Percentiles rank a stretch among this genome's conserved stretches.
Conservation (phyloP, 1,139 yeast species). For the Debaryomyces sp. region DNA sequence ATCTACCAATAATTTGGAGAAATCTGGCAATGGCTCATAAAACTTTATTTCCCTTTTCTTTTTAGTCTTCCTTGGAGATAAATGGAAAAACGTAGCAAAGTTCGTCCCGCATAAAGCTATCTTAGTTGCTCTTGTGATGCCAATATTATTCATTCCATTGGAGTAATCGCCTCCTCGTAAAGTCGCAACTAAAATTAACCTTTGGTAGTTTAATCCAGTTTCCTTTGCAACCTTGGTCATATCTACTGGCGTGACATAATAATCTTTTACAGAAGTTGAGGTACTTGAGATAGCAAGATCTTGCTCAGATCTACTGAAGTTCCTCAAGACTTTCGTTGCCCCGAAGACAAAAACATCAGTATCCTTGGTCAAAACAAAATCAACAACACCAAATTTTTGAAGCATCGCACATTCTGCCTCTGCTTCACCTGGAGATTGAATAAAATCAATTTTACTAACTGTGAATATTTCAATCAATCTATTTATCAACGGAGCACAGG, state of each 20-base stretch:
- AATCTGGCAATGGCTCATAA: constrained; percentile 23
- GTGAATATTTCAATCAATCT: constrained; percentile 20
- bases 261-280: constrained; percentile 20
- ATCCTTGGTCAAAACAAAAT: constrained; percentile 74
- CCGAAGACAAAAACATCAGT: constrained; percentile 78
- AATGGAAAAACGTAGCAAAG: constrained; percentile 2
- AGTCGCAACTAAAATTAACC: constrained; percentile 54
- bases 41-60: neutral
- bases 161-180: constrained; percentile 67
- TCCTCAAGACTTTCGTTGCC: constrained; percentile 58
- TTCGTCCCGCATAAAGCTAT: constrained; percentile 32
- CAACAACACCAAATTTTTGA: constrained; percentile 62
- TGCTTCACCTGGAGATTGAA: constrained; percentile 76
- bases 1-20: constrained; percentile 19
- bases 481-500: constrained; percentile 9
- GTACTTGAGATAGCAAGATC: constrained; percentile 42
- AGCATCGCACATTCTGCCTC: constrained; percentile 82
- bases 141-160: constrained; percentile 51
- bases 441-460: constrained; percentile 27
- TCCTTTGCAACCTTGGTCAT: constrained; percentile 27
- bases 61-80: constrained; percentile 5
- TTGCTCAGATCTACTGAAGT: constrained; percentile 47
- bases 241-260: constrained; percentile 49
- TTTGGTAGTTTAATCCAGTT: constrained; percentile 39
- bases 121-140: constrained; percentile 44